Conservation (phyloP, 148 eudicot genomes). For the Beta vulgaris region DNA sequence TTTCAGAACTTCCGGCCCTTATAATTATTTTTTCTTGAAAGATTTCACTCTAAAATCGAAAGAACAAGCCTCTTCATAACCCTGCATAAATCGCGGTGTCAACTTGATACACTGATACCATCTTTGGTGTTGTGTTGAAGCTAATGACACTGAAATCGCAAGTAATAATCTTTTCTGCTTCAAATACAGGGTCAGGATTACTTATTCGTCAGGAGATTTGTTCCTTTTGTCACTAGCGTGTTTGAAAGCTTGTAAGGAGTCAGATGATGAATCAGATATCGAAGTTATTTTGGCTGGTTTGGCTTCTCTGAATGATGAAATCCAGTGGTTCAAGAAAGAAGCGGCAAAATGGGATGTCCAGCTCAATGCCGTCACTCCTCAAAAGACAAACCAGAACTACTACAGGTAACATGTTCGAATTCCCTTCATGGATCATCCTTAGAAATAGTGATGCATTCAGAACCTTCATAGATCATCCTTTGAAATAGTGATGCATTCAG, state of each 20-base stretch:
- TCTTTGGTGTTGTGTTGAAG: neutral
- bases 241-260: slow-evolving; percentile 70
- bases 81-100: neutral
- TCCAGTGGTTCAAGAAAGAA: slow-evolving; percentile 85
- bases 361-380: slow-evolving; percentile 47
- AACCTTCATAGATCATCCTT: neutral
- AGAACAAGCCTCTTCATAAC: neutral
- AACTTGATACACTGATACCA: neutral
- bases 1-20: no score
- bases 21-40: no score
- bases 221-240: slow-evolving; percentile 65
- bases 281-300: slow-evolving; percentile 72
- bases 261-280: slow-evolving; percentile 57
- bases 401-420: slow-evolving; percentile 51
- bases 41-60: no score
- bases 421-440: neutral
- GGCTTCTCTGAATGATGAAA: slow-evolving; percentile 80
- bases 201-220: slow-evolving; percentile 66
- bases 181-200: slow-evolving; percentile 81
- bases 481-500: neutral
- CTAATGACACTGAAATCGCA: neutral
- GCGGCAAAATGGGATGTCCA: slow-evolving; percentile 66
- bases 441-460: neutral
- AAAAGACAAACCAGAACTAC: slow-evolving; percentile 50
- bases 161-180: neutral